Percentiles rank a stretch among this genome's conserved stretches.
Conservation (phyloP, 202 grass and related monocot genomes). For the Setaria viridis region DNA sequence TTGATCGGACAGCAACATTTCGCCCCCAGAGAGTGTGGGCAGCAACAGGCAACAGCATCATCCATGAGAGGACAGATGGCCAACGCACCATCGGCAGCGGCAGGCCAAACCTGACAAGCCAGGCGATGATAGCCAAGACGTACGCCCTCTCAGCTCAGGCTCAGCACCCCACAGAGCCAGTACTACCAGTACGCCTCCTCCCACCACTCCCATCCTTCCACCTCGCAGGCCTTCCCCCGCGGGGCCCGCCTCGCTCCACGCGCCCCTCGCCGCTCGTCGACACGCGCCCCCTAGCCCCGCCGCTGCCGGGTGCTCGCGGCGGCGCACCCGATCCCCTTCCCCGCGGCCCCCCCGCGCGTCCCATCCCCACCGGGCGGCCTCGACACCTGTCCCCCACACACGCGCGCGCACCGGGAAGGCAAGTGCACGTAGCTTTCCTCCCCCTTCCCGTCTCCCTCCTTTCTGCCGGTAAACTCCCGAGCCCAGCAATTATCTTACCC, state of each 20-base stretch:
- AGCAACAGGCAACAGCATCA: neutral
- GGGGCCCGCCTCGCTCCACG: neutral
- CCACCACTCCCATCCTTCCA: neutral
- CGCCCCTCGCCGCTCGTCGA: neutral
- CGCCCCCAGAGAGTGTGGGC: neutral
- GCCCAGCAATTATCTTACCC: neutral
- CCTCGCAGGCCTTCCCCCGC: neutral
- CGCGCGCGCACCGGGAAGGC: neutral
- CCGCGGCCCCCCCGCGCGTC: neutral
- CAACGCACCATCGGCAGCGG: neutral
- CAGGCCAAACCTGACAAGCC: slow-evolving; percentile 34
- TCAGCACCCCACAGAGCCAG: neutral
- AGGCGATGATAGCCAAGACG: neutral
- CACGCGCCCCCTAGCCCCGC: slow-evolving; percentile 26
- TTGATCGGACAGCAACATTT: neutral
- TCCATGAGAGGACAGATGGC: slow-evolving; percentile 27
- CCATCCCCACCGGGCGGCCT: slow-evolving; percentile 8
- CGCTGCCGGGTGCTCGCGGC: slow-evolving; percentile 35
- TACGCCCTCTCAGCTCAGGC: neutral
- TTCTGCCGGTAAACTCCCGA: neutral
- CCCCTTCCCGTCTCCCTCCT: neutral
- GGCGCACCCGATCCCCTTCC: slow-evolving; percentile 39
- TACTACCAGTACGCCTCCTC: neutral
- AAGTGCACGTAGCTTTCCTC: slow-evolving; percentile 53
- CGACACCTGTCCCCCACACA: slow-evolving; percentile 48